These are phyloP conservation scores for Podospora appendiculata DNA, from an alignment of 495 filamentous ascomycete species.

Conservation along the genomic window DNA sequence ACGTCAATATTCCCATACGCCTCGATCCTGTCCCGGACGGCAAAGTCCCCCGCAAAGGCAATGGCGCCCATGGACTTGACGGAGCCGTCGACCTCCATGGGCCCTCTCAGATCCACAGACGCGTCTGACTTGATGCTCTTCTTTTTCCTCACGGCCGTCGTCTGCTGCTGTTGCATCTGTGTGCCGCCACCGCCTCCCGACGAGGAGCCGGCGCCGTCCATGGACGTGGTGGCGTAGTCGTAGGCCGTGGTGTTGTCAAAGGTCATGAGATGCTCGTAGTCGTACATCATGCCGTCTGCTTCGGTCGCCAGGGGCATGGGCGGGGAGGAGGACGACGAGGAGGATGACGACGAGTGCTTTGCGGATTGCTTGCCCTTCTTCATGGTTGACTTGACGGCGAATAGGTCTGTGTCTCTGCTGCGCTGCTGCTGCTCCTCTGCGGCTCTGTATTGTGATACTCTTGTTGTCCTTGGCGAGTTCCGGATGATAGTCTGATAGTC, in stretches of 20 bases:
- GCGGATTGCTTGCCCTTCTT: conserved; percentile 13
- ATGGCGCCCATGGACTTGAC: conserved; percentile 30
- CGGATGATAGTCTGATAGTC: no score
- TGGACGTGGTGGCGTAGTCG: background rate
- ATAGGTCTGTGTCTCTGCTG: no score
- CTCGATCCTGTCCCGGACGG: conserved; percentile 27
- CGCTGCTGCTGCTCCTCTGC: background rate
- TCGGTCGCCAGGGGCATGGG: background rate
- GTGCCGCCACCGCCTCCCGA: no score
- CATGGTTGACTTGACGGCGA: conserved; percentile 8
- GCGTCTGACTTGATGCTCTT: conserved; percentile 26
- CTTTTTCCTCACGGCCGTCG: conserved; percentile 13
- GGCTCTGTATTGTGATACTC: no score
- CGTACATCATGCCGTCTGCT: conserved; percentile 18
- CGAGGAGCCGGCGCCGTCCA: no score
- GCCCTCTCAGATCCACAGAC: conserved; percentile 22
- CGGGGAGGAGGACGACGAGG: conserved; percentile 1
- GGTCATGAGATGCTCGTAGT: conserved; percentile 27
- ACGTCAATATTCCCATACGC: conserved; percentile 30
- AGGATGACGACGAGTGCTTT: background rate
- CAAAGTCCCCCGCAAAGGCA: conserved; percentile 23
- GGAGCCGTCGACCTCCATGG: conserved; percentile 29
- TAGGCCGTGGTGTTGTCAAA: conserved; percentile 18
- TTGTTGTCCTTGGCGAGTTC: no score
- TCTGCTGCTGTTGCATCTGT: background rate